Evolutionary conservation across 2,329 filamentous ascomycete genomes (phyloP), one percentile per base, ranked within the genome.

Genomic region (Akanthomyces muscarius): DNA sequence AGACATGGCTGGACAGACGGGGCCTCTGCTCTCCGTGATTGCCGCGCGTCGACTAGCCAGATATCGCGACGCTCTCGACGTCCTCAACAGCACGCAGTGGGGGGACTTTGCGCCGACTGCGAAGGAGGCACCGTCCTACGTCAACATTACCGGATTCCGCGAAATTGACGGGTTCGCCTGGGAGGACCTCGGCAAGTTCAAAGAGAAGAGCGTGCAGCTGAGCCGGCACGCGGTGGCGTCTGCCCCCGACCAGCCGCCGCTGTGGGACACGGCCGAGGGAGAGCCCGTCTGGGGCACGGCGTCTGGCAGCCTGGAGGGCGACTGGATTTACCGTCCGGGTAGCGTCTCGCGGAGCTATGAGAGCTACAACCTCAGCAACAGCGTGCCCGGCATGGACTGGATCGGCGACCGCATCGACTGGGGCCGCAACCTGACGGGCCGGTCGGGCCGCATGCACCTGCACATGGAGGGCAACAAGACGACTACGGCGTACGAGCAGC

Each of bases 111-210:
- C 75, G 18, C 85, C 85, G 13, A 72, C 69, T 11, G 63, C 67
- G 47, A 69, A 67, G 47, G 66, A 66, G 60, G 68, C 67, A 28
- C 71, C 51, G 23, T 77, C 75, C 28, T 87, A 82, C 65, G 76
- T 92, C 64, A 91, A 92, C 68, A 78, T 97, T 58, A 90, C 90
- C 2, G 94, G 94, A 1, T 87, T 96, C 65, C 84, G 89, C 55
- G 78, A 86, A 53, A 83, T 86, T 23, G 90, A 96, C 75, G 86
- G 84, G 5, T 91, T 90, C 74, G 88, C 86, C 1, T 97, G 93
- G 93, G 83, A 88, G 41, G 81, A 92, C 63, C 78, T 97, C 25
- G 79, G 80, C 0, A 76, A 79, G 1, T 91, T 93, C 64, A 86
- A 85, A 71, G 77, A 87, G 64, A 83, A 84, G 66, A 90, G 87